Conservation (phyloP, 768 basidiomycete species). For the Fomitopsis pulvina region DNA sequence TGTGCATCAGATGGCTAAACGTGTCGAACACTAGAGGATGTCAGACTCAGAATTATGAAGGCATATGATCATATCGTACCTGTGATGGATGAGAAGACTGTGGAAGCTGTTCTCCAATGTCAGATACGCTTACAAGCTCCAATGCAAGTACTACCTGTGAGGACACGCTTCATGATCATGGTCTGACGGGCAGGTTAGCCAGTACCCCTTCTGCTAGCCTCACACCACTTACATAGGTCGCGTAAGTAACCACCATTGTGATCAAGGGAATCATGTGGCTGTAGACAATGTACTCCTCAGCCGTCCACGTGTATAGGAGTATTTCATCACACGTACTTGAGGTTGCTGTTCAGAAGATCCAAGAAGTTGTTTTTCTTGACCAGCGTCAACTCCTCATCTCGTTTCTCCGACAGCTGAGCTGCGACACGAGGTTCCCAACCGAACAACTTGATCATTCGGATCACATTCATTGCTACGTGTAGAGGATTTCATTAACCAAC, state of each 20-base stretch:
- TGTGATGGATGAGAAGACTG: slow-evolving; percentile 30
- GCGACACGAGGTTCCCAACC: slow-evolving; percentile 41
- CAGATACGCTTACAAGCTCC: too few relatives aligned
- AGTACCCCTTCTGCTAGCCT: background rate
- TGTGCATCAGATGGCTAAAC: slow-evolving; percentile 41
- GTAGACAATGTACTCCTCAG: background rate
- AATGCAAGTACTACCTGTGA: slow-evolving; percentile 21
- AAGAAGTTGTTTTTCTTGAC: slow-evolving; percentile 48
- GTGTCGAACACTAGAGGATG: slow-evolving; percentile 46
- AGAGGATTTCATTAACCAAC: background rate
- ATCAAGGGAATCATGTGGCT: slow-evolving; percentile 56
- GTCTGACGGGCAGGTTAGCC: slow-evolving; percentile 17
- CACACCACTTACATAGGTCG: slow-evolving; percentile 41
- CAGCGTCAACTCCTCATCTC: slow-evolving; percentile 54
- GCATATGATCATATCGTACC: slow-evolving; percentile 8
- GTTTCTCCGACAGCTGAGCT: slow-evolving; percentile 43
- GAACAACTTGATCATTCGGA: slow-evolving; percentile 47
- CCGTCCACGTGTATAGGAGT: too few relatives aligned
- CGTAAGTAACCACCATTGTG: slow-evolving; percentile 62
- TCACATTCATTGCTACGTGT: slow-evolving; percentile 25
- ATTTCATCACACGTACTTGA: slow-evolving; percentile 39
- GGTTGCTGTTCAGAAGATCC: slow-evolving; percentile 35
- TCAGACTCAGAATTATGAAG: slow-evolving; percentile 40
- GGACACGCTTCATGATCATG: slow-evolving; percentile 29
- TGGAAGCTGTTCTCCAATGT: slow-evolving; percentile 18